A percentile compares a stretch with the other conserved stretches of the same genome.
These are phyloP conservation scores for Chenopodium formosanum DNA, from an alignment of 148 eudicot species.

Conservation along the genomic window DNA sequence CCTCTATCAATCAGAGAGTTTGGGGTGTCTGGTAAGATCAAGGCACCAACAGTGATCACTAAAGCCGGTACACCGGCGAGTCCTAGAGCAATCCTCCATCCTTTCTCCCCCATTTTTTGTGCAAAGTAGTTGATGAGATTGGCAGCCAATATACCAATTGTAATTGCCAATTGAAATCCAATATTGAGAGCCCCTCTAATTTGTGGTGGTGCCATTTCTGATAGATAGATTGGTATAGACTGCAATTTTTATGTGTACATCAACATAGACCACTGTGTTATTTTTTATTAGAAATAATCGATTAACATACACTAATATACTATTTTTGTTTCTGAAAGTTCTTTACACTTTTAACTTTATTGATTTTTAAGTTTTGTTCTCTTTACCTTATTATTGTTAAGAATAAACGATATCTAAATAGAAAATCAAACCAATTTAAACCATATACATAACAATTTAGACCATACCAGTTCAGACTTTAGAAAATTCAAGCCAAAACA, in stretches of 20 bases:
- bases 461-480: too few relatives aligned
- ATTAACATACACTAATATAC: too few relatives aligned
- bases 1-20: conserved; percentile 39
- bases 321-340: too few relatives aligned
- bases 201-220: conserved; percentile 42
- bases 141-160: conserved; percentile 31
- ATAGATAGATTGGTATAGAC: conserved; percentile 36
- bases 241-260: conserved; percentile 5
- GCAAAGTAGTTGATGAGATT: conserved; percentile 32
- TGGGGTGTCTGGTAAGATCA: conserved; percentile 39
- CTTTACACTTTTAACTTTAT: too few relatives aligned
- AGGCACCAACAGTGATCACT: conserved; percentile 11
- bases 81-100: conserved; percentile 35
- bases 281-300: too few relatives aligned
- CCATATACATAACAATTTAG: too few relatives aligned
- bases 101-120: conserved; percentile 11
- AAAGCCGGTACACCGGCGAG: conserved; percentile 35
- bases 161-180: conserved; percentile 34
- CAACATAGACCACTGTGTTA: not conserved
- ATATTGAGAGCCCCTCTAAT: conserved; percentile 42
- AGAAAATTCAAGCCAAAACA: too few relatives aligned
- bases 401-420: too few relatives aligned
- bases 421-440: too few relatives aligned
- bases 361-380: too few relatives aligned
- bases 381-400: too few relatives aligned